Evolutionary conservation across 2,329 filamentous ascomycete genomes (phyloP).

Genomic region (Pseudopyricularia javanii): DNA sequence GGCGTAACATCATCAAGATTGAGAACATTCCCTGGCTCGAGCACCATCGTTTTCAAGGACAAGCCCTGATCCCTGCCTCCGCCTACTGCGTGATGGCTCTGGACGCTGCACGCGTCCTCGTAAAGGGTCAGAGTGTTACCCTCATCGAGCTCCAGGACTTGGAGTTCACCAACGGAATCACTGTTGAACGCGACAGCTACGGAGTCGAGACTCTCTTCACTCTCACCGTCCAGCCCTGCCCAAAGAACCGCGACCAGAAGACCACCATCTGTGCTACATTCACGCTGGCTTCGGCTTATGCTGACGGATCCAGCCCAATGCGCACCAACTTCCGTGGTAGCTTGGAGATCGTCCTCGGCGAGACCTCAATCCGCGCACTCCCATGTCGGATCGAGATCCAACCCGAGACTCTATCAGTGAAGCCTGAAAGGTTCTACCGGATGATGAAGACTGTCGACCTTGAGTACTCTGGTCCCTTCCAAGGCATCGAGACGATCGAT

Average conservation of each 20-base stretch:
- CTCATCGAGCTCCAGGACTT: slow-evolving; percentile 19
- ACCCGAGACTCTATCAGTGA: slow-evolving; percentile 19
- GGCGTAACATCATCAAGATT: slow-evolving; percentile 12
- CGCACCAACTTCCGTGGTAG: slow-evolving; percentile 21
- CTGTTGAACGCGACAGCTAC: slow-evolving; percentile 16
- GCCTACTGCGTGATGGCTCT: slow-evolving; percentile 33
- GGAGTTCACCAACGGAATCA: slow-evolving; percentile 19
- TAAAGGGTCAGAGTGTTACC: slow-evolving; percentile 12
- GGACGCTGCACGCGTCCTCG: slow-evolving; percentile 23
- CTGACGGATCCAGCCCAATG: slow-evolving; percentile 19
- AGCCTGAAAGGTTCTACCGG: slow-evolving; percentile 21
- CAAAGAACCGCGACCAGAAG: slow-evolving; percentile 1
- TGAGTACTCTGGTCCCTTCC: slow-evolving; percentile 25
- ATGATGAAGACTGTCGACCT: slow-evolving; percentile 27
- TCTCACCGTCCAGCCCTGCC: slow-evolving; percentile 12
- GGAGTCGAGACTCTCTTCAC: slow-evolving; percentile 25
- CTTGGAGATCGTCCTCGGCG: slow-evolving; percentile 18
- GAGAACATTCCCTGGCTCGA: slow-evolving; percentile 21
- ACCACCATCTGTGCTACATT: slow-evolving; percentile 18
- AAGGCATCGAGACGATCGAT: slow-evolving; percentile 18
- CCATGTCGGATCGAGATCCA: slow-evolving; percentile 10
- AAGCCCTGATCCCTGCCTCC: slow-evolving; percentile 31
- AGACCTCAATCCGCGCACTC: slow-evolving; percentile 12
- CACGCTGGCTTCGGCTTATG: slow-evolving; percentile 19
- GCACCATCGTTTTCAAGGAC: slow-evolving; percentile 28